Conservation (phyloP, 768 basidiomycete genomes). For the Collybia sp. region DNA sequence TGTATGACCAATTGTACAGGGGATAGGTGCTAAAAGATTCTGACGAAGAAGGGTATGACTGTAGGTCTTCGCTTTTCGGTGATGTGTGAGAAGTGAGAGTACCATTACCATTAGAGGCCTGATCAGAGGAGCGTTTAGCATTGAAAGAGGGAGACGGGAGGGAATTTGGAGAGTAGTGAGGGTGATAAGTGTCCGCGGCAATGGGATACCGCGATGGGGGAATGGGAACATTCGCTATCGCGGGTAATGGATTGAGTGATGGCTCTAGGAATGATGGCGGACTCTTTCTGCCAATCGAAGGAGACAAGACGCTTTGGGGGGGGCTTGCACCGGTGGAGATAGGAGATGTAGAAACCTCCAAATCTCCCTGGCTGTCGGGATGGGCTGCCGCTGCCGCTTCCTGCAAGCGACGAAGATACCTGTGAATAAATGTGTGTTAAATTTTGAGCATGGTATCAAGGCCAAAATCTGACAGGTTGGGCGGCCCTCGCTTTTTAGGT, state of each 20-base stretch:
- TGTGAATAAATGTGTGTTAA: conserved; percentile 20
- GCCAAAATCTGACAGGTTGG: conserved; percentile 65
- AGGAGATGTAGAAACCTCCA: conserved; percentile 39
- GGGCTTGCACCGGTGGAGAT: conserved; percentile 46
- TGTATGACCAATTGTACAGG: conserved; percentile 67
- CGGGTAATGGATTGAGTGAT: conserved; percentile 31
- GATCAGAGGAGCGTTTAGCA: conserved; percentile 32
- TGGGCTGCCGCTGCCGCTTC: conserved; percentile 65
- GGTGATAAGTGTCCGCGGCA: conserved; percentile 62
- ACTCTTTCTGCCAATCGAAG: conserved; percentile 37
- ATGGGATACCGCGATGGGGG: conserved; percentile 71
- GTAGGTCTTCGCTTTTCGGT: conserved; percentile 42
- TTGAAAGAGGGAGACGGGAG: conserved; percentile 34
- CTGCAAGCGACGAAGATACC: conserved; percentile 76
- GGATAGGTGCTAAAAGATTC: conserved; percentile 64
- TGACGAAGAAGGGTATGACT: conserved; percentile 31
- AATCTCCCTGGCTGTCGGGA: conserved; percentile 26
- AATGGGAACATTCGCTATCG: conserved; percentile 39
- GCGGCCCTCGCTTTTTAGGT: conserved; percentile 91
- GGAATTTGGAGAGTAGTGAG: conserved; percentile 42
- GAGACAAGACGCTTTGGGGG: conserved; percentile 40
- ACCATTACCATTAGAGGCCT: conserved; percentile 24
- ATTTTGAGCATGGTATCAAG: too few species aligned
- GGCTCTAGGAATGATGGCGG: conserved; percentile 52
- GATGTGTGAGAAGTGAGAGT: conserved; percentile 25